Conservation (phyloP, 2,329 filamentous ascomycete genomes). For the Huntiella savannae region DNA sequence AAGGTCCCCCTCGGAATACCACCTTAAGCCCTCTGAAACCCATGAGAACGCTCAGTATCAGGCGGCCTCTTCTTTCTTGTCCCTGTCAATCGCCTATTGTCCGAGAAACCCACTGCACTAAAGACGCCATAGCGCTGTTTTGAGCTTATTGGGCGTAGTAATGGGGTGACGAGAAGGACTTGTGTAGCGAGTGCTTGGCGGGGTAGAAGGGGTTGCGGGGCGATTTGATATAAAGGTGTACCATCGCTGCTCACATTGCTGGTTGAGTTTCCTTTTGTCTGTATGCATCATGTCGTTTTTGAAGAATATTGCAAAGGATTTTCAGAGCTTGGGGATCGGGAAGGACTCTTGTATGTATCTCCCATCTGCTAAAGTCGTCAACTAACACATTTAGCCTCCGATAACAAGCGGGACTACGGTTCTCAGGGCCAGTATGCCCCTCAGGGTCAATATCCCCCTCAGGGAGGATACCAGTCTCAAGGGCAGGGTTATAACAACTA, state of each 20-base stretch:
- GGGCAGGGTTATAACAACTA: conserved; percentile 5
- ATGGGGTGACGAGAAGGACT: no score
- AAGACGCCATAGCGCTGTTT: no score
- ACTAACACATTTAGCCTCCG: not conserved
- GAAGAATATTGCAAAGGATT: conserved; percentile 24
- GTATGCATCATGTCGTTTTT: conserved; percentile 24
- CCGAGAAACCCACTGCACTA: no score
- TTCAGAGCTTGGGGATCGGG: conserved; percentile 27
- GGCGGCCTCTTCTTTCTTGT: no score
- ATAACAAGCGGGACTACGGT: conserved; percentile 7
- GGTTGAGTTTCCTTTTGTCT: not conserved
- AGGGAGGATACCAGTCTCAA: conserved; percentile 7
- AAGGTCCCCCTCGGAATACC: not conserved
- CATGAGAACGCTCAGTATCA: no score
- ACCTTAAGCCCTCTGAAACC: not conserved
- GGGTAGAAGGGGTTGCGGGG: no score
- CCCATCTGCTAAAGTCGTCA: not conserved
- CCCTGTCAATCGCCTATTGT: no score
- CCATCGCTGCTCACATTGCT: no score
- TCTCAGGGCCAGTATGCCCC: conserved; percentile 10
- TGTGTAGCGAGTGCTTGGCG: no score
- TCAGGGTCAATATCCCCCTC: not conserved
- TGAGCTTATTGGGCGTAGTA: no score
- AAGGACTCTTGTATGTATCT: conserved; percentile 13
- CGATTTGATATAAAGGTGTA: no score